A percentile compares a stretch with the other conserved stretches of the same genome.
These are phyloP conservation scores for Sherardia arvensis DNA, from an alignment of 257 asterid species.

Conservation along the genomic window DNA sequence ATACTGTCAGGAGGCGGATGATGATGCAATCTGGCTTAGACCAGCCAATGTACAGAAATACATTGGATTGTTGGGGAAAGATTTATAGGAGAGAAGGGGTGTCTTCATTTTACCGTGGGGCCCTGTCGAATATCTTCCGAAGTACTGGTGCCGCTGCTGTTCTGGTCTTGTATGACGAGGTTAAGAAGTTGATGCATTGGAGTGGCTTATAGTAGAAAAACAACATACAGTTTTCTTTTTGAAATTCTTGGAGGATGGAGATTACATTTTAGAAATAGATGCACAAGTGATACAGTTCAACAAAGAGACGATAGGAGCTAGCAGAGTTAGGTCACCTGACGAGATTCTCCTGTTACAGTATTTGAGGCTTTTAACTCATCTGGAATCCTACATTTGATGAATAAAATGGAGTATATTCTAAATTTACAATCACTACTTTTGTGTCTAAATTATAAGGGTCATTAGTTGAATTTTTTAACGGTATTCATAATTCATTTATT, in stretches of 20 bases:
- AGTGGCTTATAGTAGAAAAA: slow-evolving; percentile 45
- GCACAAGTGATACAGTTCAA: slow-evolving; percentile 11
- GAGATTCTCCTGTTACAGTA: slow-evolving; percentile 6
- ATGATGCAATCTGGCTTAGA: slow-evolving; percentile 96
- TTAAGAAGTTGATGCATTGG: slow-evolving; percentile 86
- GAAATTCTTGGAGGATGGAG: background rate
- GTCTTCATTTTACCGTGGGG: slow-evolving; percentile 84
- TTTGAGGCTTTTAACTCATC: slow-evolving; percentile 11
- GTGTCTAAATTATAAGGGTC: no score
- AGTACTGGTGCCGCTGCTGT: slow-evolving; percentile 96
- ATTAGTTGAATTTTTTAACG: no score
- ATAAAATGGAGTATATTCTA: background rate
- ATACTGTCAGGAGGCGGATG: slow-evolving; percentile 91
- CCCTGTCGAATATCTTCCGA: slow-evolving; percentile 81
- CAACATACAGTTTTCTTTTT: background rate
- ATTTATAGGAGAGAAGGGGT: slow-evolving; percentile 63
- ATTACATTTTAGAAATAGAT: slow-evolving; percentile 12
- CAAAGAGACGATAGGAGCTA: background rate
- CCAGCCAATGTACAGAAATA: slow-evolving; percentile 54
- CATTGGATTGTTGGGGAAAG: slow-evolving; percentile 77
- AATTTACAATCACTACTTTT: background rate
- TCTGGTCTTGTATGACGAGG: slow-evolving; percentile 84
- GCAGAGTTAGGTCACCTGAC: background rate
- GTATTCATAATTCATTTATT: no score
- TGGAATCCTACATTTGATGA: slow-evolving; percentile 1